phyloP scores from a whole-genome alignment of 352 stramenopile genomes.

The Phytophthora cajani region DNA sequence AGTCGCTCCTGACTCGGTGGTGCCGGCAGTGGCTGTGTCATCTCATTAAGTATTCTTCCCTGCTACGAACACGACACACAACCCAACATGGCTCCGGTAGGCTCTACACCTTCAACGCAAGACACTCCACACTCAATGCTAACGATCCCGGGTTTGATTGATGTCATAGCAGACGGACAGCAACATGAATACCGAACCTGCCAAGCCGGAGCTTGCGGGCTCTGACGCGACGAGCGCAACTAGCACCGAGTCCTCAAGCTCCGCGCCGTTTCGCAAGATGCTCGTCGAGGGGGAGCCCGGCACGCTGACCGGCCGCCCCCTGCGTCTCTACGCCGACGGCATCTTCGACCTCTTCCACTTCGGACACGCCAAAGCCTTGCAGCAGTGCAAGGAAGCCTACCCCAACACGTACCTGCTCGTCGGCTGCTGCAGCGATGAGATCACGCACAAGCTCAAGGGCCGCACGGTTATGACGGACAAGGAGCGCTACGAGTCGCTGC shows the following conservation, averaged over 20 bases:
- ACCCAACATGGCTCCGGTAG: conserved; percentile 21
- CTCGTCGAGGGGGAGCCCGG: conserved; percentile 73
- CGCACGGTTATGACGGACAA: conserved; percentile 90
- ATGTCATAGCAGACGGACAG: conserved; percentile 2
- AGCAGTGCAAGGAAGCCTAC: conserved; percentile 90
- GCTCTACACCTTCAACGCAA: background rate
- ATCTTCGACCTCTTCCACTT: conserved; percentile 93
- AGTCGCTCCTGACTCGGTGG: background rate
- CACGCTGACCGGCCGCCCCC: conserved; percentile 69
- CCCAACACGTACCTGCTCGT: conserved; percentile 87
- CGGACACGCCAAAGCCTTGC: conserved; percentile 84
- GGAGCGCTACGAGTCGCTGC: conserved; percentile 86
- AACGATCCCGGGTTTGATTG: background rate
- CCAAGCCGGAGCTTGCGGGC: conserved; percentile 11
- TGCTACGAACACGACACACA: conserved; percentile 4
- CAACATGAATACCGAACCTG: conserved; percentile 8
- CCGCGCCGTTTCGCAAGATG: conserved; percentile 50
- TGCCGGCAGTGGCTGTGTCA: background rate
- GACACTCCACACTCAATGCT: background rate
- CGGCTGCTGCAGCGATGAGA: conserved; percentile 85
- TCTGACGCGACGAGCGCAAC: conserved; percentile 30
- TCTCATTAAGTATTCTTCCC: conserved; percentile 16
- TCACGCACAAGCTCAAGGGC: conserved; percentile 89
- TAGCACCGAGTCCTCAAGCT: conserved; percentile 45
- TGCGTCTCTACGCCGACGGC: conserved; percentile 88